A percentile compares a stretch with the other conserved stretches of the same genome.
Conservation (phyloP, 495 filamentous ascomycete species). For the Physcia stellaris region DNA sequence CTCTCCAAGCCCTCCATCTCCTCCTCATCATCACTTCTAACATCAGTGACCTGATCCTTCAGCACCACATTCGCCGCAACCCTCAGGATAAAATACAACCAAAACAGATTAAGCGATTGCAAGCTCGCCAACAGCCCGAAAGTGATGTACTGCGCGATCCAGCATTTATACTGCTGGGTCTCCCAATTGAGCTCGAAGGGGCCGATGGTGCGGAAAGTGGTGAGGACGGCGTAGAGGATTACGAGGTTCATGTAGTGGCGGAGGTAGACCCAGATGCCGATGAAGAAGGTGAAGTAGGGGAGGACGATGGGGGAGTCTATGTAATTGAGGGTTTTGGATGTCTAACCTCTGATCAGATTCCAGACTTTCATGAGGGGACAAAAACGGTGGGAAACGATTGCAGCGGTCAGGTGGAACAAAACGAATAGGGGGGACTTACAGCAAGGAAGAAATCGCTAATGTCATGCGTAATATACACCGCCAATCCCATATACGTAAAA, state of each 20-base stretch:
- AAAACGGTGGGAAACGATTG: neutral
- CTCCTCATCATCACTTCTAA: conserved; percentile 49
- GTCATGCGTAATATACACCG: conserved; percentile 94
- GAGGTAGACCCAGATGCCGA: conserved; percentile 77
- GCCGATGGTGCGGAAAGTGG: conserved; percentile 78
- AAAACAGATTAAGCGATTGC: conserved; percentile 76
- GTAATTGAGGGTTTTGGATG: conserved; percentile 91
- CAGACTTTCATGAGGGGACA: no score
- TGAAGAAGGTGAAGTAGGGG: conserved; percentile 78
- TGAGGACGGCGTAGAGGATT: conserved; percentile 75
- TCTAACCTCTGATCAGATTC: conserved; percentile 43
- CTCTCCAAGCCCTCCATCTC: conserved; percentile 29
- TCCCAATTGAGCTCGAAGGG: conserved; percentile 82
- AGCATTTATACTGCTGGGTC: conserved; percentile 70
- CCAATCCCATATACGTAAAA: conserved; percentile 95
- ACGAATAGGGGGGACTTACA: conserved; percentile 39
- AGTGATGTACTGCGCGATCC: conserved; percentile 60
- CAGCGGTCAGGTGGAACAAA: conserved; percentile 1
- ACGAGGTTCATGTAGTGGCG: conserved; percentile 83
- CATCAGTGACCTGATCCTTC: conserved; percentile 35
- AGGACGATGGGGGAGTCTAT: conserved; percentile 60
- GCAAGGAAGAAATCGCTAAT: conserved; percentile 96
- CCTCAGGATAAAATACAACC: conserved; percentile 69
- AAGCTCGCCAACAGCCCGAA: conserved; percentile 54
- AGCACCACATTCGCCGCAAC: conserved; percentile 50